Conservation (phyloP, 768 basidiomycete genomes). For the Pleurotus platypus region DNA sequence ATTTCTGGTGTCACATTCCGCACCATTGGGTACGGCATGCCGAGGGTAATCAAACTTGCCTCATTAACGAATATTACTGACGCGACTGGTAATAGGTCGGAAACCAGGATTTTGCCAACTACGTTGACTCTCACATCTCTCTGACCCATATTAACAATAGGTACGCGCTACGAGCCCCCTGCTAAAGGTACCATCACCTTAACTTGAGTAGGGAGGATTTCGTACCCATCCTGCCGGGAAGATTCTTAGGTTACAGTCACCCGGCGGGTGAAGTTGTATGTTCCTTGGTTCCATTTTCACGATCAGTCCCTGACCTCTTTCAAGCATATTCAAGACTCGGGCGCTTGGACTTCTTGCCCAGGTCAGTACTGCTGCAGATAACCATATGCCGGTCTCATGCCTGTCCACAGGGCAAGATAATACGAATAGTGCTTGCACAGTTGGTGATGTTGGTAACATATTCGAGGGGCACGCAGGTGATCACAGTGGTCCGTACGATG, state of each 20-base stretch:
- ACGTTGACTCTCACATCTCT: conserved; percentile 44
- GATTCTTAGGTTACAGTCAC: conserved; percentile 40
- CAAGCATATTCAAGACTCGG: conserved; percentile 42
- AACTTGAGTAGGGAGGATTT: conserved; percentile 29
- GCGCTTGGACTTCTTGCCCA: conserved; percentile 53
- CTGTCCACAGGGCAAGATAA: conserved; percentile 53
- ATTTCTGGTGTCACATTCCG: conserved; percentile 31
- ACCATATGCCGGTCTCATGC: not conserved
- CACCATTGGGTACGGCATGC: conserved; percentile 38
- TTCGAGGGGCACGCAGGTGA: conserved; percentile 37
- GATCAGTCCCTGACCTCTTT: not conserved
- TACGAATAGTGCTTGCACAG: conserved; percentile 37
- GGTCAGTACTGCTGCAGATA: conserved; percentile 26
- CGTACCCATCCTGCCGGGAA: conserved; percentile 39
- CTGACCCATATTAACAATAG: conserved; percentile 63
- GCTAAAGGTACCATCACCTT: not conserved
- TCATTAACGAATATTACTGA: conserved; percentile 11
- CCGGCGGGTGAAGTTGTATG: conserved; percentile 39
- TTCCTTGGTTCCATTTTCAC: not conserved
- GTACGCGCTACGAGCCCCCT: conserved; percentile 16
- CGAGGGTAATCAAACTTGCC: conserved; percentile 29
- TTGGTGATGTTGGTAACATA: conserved; percentile 42
- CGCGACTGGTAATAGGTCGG: conserved; percentile 33
- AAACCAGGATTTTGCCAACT: conserved; percentile 59
- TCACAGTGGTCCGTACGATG: conserved; percentile 40